Evolutionary conservation across 768 basidiomycete species (phyloP).

Genomic region (Clathrus columnatus): DNA sequence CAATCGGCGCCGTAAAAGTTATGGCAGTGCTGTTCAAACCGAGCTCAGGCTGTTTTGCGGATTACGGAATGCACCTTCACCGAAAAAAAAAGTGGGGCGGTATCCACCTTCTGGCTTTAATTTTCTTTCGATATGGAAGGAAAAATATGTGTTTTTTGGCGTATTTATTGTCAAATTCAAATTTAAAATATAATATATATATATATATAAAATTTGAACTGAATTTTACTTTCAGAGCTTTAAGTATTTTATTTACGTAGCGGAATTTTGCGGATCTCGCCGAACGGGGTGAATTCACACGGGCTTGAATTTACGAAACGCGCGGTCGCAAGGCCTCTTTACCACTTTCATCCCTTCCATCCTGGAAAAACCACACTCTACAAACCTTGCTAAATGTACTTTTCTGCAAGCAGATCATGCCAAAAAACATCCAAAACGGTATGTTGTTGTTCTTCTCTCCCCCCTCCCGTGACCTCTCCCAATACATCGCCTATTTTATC

Average conservation of each 20-base stretch:
- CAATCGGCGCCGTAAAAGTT: no score
- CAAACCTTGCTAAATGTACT: conserved; percentile 28
- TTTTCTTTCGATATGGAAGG: no score
- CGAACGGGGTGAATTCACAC: neutral
- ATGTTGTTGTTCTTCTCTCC: conserved; percentile 15
- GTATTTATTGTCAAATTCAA: no score
- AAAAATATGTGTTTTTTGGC: no score
- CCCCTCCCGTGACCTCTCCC: neutral
- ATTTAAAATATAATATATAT: no score
- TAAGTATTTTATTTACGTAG: neutral
- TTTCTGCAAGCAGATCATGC: conserved; percentile 31
- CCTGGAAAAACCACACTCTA: conserved; percentile 34
- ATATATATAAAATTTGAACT: no score
- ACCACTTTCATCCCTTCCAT: conserved; percentile 17
- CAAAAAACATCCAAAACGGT: conserved; percentile 25
- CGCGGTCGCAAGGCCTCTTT: conserved; percentile 3
- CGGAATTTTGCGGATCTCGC: conserved; percentile 6
- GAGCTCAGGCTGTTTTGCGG: no score
- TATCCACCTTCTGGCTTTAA: no score
- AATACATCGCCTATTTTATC: neutral
- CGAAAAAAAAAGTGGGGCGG: no score
- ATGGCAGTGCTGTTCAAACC: no score
- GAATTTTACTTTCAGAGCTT: neutral
- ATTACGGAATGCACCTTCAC: no score
- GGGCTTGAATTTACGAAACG: neutral